Evolutionary conservation across 495 filamentous ascomycete genomes (phyloP).

Genomic region (Penicillium desertorum): DNA sequence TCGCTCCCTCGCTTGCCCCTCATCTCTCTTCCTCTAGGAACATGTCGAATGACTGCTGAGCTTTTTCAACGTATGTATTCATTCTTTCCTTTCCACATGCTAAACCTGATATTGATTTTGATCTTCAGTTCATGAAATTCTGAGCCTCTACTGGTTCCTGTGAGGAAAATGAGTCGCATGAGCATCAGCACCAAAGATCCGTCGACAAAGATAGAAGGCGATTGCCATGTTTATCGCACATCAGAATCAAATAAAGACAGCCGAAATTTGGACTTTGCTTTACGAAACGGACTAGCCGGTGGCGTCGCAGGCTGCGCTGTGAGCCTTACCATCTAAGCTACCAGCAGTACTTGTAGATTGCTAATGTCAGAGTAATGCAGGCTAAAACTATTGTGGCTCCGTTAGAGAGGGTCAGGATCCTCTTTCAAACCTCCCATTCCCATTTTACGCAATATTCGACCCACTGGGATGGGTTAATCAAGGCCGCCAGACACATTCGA

Average conservation of each 20-base stretch:
- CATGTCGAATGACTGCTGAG: no score
- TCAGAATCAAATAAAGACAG: neutral
- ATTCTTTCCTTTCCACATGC: neutral
- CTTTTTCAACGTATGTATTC: no score
- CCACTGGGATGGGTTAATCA: slow-evolving; percentile 69
- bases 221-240: neutral
- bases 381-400: slow-evolving; percentile 92
- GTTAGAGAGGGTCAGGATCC: slow-evolving; percentile 92
- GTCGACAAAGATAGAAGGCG: neutral
- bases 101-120: neutral
- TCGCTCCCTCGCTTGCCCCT: no score
- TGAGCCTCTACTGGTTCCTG: neutral
- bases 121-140: neutral
- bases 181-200: neutral
- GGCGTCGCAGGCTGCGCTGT: slow-evolving; percentile 82
- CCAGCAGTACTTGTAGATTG: neutral
- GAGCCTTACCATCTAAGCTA: slow-evolving; percentile 27
- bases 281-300: slow-evolving; percentile 75
- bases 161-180: neutral
- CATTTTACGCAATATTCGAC: slow-evolving; percentile 84
- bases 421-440: slow-evolving; percentile 90
- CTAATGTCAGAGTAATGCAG: slow-evolving; percentile 37
- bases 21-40: neutral
- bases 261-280: neutral
- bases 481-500: neutral